These are phyloP conservation scores for Aspergillus mulundensis DNA, from an alignment of 495 filamentous ascomycete genomes.

Conservation along the genomic window DNA sequence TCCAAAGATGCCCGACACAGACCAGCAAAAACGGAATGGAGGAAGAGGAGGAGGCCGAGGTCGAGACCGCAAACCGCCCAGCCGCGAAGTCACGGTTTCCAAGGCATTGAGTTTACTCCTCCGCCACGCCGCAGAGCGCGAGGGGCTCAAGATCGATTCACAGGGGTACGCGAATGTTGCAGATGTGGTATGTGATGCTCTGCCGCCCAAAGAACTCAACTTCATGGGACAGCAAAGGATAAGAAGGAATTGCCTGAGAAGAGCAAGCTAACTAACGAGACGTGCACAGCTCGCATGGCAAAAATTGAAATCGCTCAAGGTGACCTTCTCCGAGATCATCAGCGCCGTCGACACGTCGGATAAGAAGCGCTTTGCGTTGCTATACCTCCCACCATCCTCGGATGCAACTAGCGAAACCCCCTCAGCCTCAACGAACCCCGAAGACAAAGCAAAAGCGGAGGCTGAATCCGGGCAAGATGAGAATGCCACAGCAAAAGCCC, in stretches of 20 bases:
- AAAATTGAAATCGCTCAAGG: slow-evolving; percentile 62
- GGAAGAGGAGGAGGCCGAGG: slow-evolving; percentile 17
- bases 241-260: too few relatives aligned
- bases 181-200: slow-evolving; percentile 59
- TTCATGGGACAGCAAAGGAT: too few relatives aligned
- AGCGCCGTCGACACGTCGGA: slow-evolving; percentile 69
- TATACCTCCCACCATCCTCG: slow-evolving; percentile 41
- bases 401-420: background rate
- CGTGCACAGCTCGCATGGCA: slow-evolving; percentile 60
- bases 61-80: slow-evolving; percentile 19
- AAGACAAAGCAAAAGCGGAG: slow-evolving; percentile 7
- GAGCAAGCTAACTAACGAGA: background rate
- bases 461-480: slow-evolving; percentile 14
- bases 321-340: slow-evolving; percentile 70
- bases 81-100: slow-evolving; percentile 64
- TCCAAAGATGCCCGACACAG: slow-evolving; percentile 11
- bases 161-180: slow-evolving; percentile 78
- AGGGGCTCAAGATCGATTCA: slow-evolving; percentile 67
- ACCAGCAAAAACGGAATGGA: slow-evolving; percentile 1
- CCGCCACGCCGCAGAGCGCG: slow-evolving; percentile 76
- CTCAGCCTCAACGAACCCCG: background rate
- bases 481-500: slow-evolving; percentile 28
- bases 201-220: background rate
- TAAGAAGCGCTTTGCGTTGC: slow-evolving; percentile 81
- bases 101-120: slow-evolving; percentile 77